phyloP scores from a whole-genome alignment of 2,329 filamentous ascomycete genomes.

The Alternaria alternata region DNA sequence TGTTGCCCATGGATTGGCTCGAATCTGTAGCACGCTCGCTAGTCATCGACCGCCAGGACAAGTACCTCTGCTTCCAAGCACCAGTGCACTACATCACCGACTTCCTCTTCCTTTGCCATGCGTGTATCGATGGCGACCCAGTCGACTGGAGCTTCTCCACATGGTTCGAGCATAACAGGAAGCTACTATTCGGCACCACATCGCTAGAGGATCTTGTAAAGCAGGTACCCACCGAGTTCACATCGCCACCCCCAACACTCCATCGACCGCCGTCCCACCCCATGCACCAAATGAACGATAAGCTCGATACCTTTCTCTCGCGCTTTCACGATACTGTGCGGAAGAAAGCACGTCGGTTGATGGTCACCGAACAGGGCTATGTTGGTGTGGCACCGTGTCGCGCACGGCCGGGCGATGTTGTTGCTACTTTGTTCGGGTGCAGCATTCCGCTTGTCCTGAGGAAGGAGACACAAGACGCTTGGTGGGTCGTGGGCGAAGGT shows the following conservation, averaged over 20 bases:
- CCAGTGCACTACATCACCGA: constrained; percentile 35
- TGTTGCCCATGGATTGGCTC: constrained; percentile 28
- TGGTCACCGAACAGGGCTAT: constrained; percentile 34
- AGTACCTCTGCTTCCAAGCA: constrained; percentile 39
- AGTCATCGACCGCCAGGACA: constrained; percentile 42
- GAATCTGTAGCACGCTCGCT: constrained; percentile 36
- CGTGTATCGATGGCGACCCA: constrained; percentile 25
- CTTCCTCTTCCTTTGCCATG: constrained; percentile 38
- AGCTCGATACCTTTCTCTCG: constrained; percentile 34
- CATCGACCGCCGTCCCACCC: constrained; percentile 27
- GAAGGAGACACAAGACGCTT: constrained; percentile 23
- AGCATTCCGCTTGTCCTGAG: constrained; percentile 48
- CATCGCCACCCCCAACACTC: constrained; percentile 15
- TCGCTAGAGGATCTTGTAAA: constrained; percentile 28
- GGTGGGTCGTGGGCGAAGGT: constrained; percentile 40
- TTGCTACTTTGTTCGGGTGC: constrained; percentile 47
- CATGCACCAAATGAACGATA: constrained; percentile 24
- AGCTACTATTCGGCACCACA: constrained; percentile 23
- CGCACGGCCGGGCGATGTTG: constrained; percentile 36
- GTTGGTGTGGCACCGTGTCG: constrained; percentile 40
- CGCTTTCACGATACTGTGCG: constrained; percentile 41
- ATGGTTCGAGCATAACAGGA: constrained; percentile 38
- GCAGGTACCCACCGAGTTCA: constrained; percentile 8
- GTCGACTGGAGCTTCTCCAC: constrained; percentile 38
- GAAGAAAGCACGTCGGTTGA: constrained; percentile 41